Evolutionary conservation across 495 filamentous ascomycete genomes (phyloP).

Genomic region (Penicillium canariense): DNA sequence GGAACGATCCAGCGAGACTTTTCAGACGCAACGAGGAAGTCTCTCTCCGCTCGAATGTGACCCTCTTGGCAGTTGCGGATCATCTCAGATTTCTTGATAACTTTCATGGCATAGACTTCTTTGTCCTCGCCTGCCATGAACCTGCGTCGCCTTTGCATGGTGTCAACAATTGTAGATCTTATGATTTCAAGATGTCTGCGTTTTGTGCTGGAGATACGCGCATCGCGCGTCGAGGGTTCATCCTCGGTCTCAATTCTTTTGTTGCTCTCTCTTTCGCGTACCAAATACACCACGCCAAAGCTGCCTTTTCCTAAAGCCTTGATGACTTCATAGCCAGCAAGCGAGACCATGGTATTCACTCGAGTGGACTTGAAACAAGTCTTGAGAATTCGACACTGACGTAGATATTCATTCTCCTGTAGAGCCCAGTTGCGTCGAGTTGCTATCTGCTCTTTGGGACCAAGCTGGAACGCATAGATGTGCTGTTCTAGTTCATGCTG

Average conservation of each 20-base stretch:
- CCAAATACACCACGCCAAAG: constrained; percentile 86
- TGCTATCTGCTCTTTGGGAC: constrained; percentile 53
- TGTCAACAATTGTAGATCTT: constrained; percentile 28
- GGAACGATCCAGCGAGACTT: constrained; percentile 85
- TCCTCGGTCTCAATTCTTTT: constrained; percentile 4
- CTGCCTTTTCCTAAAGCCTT: constrained; percentile 92
- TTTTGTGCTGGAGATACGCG: background rate
- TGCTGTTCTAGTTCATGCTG: constrained; percentile 63
- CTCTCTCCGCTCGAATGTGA: constrained; percentile 85
- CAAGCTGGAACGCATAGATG: constrained; percentile 50
- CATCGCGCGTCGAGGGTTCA: background rate
- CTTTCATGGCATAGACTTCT: constrained; percentile 90
- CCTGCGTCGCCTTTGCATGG: constrained; percentile 24
- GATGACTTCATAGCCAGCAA: constrained; percentile 72
- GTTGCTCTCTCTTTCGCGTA: constrained; percentile 55
- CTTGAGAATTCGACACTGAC: constrained; percentile 69
- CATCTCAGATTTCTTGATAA: constrained; percentile 90
- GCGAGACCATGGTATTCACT: constrained; percentile 40
- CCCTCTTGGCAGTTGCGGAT: constrained; percentile 86
- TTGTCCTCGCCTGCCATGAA: constrained; percentile 39
- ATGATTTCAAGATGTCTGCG: constrained; percentile 12
- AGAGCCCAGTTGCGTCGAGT: constrained; percentile 57
- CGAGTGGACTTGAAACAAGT: constrained; percentile 48
- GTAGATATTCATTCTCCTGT: constrained; percentile 73
- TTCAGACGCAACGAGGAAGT: constrained; percentile 84